A percentile compares a stretch with the other conserved stretches of the same genome.
phyloP scores from a whole-genome alignment of 805 yeast species.

The Kuraishia capsulata region DNA sequence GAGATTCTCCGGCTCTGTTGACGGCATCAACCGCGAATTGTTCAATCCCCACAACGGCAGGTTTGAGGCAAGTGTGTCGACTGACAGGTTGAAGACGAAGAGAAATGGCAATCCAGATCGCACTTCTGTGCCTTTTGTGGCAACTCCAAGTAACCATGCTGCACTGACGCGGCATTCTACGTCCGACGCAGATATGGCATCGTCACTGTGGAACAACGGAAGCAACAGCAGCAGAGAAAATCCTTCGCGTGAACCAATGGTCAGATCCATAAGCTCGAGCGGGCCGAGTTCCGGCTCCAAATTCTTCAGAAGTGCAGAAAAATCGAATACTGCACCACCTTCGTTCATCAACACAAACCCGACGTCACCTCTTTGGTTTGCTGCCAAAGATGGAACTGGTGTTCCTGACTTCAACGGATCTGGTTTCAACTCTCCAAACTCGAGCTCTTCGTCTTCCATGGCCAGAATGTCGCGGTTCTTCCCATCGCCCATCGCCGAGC shows the following conservation, averaged over 20 bases:
- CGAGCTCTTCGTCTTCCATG: constrained; percentile 2
- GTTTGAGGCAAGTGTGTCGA: constrained; percentile 2
- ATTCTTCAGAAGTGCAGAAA: background rate
- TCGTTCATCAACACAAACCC: background rate
- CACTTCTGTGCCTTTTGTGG: background rate
- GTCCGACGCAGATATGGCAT: background rate
- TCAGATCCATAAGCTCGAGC: background rate
- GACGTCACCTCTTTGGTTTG: background rate
- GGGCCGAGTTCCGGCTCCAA: background rate
- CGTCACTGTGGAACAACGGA: background rate
- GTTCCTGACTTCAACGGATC: background rate
- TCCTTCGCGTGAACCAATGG: background rate
- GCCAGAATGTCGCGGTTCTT: constrained; percentile 23
- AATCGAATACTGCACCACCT: background rate
- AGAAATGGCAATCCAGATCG: background rate
- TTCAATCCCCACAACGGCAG: constrained; percentile 7
- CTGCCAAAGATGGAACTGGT: background rate
- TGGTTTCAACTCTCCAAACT: background rate
- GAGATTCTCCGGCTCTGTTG: constrained; percentile 2
- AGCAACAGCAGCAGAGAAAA: too few relatives aligned
- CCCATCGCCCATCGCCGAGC: constrained; percentile 22
- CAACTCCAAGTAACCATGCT: background rate
- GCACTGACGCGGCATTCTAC: background rate
- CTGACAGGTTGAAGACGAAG: background rate
- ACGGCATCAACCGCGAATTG: constrained; percentile 6